phyloP scores from a whole-genome alignment of 257 asterid genomes.

The Ocimum tenuiflorum region DNA sequence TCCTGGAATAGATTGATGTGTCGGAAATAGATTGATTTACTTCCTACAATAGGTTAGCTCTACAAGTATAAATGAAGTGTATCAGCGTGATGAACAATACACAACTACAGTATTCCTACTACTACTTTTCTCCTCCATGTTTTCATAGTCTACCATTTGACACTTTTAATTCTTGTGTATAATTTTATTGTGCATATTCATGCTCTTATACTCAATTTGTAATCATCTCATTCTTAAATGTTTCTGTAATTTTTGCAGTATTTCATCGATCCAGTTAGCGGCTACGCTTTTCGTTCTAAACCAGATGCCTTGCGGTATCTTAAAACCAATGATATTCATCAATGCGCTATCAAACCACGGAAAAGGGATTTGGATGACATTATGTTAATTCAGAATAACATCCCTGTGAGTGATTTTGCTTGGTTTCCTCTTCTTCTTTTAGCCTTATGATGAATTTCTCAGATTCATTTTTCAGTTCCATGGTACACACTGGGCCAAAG shows the following conservation, averaged over 20 bases:
- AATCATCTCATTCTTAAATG: conserved; percentile 13
- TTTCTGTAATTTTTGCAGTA: conserved; percentile 35
- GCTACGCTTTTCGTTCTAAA: conserved; percentile 56
- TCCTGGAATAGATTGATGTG: too few species aligned
- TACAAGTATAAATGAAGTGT: too few species aligned
- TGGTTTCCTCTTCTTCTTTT: conserved; percentile 3
- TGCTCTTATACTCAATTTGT: neutral
- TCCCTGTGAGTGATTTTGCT: conserved; percentile 38
- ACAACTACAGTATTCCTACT: too few species aligned
- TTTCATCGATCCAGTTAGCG: conserved; percentile 55
- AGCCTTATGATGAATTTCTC: conserved; percentile 5
- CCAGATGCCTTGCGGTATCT: conserved; percentile 56
- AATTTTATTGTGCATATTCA: neutral
- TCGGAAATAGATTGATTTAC: too few species aligned
- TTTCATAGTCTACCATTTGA: too few species aligned
- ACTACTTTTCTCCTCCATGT: too few species aligned
- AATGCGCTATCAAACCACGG: conserved; percentile 44
- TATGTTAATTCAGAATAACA: conserved; percentile 17
- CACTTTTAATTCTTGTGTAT: neutral
- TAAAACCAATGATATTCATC: conserved; percentile 39
- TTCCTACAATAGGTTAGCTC: too few species aligned
- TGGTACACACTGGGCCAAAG: neutral
- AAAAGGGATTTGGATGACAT: conserved; percentile 26
- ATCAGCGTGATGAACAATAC: too few species aligned
- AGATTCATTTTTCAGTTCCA: neutral